These are phyloP conservation scores for Plasmodium fragile DNA, from an alignment of 169 alveolate species.

Conservation along the genomic window DNA sequence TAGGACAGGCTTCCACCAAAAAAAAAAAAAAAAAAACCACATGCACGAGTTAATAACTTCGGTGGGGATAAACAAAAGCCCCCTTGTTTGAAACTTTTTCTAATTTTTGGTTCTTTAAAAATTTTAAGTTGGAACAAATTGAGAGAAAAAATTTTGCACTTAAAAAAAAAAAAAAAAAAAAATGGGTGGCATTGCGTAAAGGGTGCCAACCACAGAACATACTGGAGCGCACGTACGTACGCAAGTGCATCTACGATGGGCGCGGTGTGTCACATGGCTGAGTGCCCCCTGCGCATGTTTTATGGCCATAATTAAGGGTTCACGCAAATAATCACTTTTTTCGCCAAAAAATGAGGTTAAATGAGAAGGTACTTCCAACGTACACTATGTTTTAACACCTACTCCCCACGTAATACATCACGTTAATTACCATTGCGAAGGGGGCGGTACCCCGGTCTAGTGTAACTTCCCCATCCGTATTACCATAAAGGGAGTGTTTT, in stretches of 20 bases:
- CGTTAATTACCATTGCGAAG: background rate
- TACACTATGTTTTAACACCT: background rate
- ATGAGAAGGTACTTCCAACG: background rate
- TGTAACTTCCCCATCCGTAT: background rate
- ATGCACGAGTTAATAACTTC: background rate
- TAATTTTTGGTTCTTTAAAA: background rate
- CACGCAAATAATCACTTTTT: background rate
- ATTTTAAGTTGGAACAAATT: conserved; percentile 9
- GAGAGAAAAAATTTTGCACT: conserved; percentile 4
- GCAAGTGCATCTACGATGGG: background rate
- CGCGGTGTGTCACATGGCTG: background rate
- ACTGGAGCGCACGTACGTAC: background rate
- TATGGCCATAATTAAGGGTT: background rate
- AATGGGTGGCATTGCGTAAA: background rate
- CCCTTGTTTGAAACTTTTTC: background rate
- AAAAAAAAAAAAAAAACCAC: background rate
- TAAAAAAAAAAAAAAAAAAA: conserved; percentile 7
- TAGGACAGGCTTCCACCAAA: background rate
- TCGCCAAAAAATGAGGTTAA: background rate
- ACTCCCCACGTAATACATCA: background rate
- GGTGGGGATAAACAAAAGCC: background rate
- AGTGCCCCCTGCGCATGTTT: background rate
- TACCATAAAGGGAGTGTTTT: background rate
- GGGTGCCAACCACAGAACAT: background rate
- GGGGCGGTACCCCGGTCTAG: background rate